Evolutionary conservation across 257 asterid genomes (phyloP).

Genomic region (Solanum sparsipilum): DNA sequence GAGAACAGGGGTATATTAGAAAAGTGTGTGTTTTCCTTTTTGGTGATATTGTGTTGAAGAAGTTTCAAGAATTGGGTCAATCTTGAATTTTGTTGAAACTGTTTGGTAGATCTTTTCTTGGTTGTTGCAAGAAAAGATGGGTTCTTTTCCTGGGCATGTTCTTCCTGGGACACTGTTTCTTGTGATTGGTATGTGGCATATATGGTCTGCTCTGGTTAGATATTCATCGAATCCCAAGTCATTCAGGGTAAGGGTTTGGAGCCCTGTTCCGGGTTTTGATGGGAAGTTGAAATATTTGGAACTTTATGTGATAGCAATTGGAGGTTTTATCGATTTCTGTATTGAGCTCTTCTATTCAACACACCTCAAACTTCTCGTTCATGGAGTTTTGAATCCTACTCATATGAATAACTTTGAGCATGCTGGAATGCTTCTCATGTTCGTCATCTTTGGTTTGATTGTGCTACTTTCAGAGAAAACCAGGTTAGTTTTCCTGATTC

Average conservation of each 20-base stretch:
- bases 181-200: conserved; percentile 80
- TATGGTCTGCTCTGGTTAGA: conserved; percentile 72
- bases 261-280: conserved; percentile 70
- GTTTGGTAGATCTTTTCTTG: neutral
- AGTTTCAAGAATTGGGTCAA: neutral
- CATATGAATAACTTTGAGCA: conserved; percentile 98
- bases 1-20: neutral
- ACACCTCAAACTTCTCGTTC: conserved; percentile 68
- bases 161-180: conserved; percentile 89
- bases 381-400: conserved; percentile 73
- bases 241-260: conserved; percentile 77
- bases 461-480: conserved; percentile 69
- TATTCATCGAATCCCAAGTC: conserved; percentile 55
- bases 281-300: conserved; percentile 76
- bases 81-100: neutral
- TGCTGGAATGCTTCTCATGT: conserved; percentile 96
- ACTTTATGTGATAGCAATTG: conserved; percentile 77
- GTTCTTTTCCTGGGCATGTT: conserved; percentile 89
- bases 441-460: conserved; percentile 71
- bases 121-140: conserved; percentile 36
- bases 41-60: neutral
- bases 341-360: conserved; percentile 81
- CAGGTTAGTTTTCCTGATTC: conserved; percentile 41
- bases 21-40: neutral
- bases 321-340: conserved; percentile 76